A percentile compares a stretch with the other conserved stretches of the same genome.
Conservation (phyloP, 2,329 filamentous ascomycete genomes). For the Cytospora leucostoma region DNA sequence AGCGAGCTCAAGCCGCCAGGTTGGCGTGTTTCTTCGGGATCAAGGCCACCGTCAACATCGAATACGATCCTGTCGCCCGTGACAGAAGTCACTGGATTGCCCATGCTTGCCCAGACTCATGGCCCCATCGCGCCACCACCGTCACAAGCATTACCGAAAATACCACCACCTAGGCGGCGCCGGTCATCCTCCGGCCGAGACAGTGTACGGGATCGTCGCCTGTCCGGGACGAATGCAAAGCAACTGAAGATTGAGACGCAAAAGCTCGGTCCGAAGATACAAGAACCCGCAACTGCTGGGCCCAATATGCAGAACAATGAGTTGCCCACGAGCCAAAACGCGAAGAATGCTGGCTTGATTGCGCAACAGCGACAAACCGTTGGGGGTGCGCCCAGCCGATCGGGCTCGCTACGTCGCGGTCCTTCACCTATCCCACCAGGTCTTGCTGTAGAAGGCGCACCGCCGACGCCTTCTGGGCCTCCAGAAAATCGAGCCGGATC, state of each 20-base stretch:
- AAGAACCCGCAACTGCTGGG: conserved; percentile 31
- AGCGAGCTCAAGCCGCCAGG: conserved; percentile 76
- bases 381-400: conserved; percentile 40
- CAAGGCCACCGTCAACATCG: conserved; percentile 65
- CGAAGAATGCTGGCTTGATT: conserved; percentile 41
- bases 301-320: conserved; percentile 30
- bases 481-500: conserved; percentile 51
- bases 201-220: conserved; percentile 71
- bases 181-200: conserved; percentile 39
- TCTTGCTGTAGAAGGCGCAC: conserved; percentile 28
- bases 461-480: conserved; percentile 41
- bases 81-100: conserved; percentile 54
- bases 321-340: conserved; percentile 18
- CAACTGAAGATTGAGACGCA: conserved; percentile 87
- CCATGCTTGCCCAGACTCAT: conserved; percentile 35
- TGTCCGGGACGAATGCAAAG: conserved; percentile 79
- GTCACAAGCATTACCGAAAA: conserved; percentile 47
- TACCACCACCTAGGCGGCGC: conserved; percentile 43
- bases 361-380: conserved; percentile 46
- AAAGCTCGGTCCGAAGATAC: conserved; percentile 36
- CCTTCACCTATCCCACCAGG: conserved; percentile 41
- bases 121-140: conserved; percentile 49
- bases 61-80: conserved; percentile 72
- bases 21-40: conserved; percentile 77
- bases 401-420: conserved; percentile 28